A percentile compares a stretch with the other conserved stretches of the same genome.
Evolutionary conservation across 352 stramenopile genomes (phyloP).

Genomic region (Pythium brachiatum): DNA sequence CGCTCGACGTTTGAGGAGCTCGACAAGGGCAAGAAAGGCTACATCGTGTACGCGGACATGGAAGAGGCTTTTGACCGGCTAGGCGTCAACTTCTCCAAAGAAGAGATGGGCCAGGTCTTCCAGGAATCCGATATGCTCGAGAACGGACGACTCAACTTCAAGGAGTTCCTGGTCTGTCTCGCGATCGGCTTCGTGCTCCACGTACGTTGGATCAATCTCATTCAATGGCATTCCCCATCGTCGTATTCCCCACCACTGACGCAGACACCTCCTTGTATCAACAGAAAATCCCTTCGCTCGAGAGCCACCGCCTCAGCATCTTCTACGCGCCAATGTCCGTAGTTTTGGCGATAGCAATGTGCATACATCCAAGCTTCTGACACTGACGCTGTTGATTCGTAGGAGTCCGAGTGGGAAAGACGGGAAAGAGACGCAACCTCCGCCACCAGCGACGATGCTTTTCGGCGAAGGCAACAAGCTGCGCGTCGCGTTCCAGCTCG

Average conservation of each 20-base stretch:
- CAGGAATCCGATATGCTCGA: constrained; percentile 85
- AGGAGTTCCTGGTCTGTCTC: constrained; percentile 87
- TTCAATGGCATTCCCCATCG: neutral
- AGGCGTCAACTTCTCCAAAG: constrained; percentile 64
- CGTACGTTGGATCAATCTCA: constrained; percentile 29
- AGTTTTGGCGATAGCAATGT: neutral
- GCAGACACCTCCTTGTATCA: neutral
- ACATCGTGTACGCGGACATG: constrained; percentile 75
- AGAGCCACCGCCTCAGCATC: constrained; percentile 69
- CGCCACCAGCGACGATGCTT: constrained; percentile 33
- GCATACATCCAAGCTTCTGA: neutral
- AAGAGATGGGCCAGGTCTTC: constrained; percentile 74
- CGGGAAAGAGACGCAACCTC: neutral
- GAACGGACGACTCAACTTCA: constrained; percentile 78
- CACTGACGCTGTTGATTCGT: neutral
- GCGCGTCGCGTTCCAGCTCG: constrained; percentile 74
- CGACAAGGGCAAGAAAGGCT: constrained; percentile 63
- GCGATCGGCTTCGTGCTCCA: constrained; percentile 86
- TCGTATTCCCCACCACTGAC: neutral
- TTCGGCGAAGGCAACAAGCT: constrained; percentile 86
- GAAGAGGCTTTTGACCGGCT: constrained; percentile 74
- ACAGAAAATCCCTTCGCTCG: constrained; percentile 77
- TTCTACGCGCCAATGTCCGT: constrained; percentile 77
- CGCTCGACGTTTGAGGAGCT: constrained; percentile 65
- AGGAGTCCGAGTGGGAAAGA: constrained; percentile 23